phyloP scores from a whole-genome alignment of 257 asterid species.

The Solanum phureja region DNA sequence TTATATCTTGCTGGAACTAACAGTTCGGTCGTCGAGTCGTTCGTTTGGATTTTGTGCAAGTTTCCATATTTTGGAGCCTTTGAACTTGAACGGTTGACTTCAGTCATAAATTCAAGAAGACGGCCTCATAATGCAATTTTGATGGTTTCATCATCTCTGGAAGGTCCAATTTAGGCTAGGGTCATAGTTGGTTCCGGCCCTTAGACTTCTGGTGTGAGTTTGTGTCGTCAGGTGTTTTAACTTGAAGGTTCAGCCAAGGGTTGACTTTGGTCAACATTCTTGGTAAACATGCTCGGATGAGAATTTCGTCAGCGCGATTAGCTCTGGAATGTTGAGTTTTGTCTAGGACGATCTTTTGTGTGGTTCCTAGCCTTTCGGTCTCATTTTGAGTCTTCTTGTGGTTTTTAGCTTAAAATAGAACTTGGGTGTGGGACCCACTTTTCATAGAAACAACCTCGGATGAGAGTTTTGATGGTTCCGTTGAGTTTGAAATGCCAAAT shows the following conservation, averaged over 20 bases:
- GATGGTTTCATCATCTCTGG: neutral
- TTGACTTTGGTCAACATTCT: neutral
- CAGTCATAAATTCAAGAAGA: neutral
- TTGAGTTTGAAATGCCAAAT: neutral
- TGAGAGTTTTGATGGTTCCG: too few relatives aligned
- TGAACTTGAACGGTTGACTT: neutral
- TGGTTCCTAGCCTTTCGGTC: neutral
- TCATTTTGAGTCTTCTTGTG: too few relatives aligned
- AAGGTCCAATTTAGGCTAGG: neutral
- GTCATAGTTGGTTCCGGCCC: neutral
- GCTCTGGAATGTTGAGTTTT: neutral
- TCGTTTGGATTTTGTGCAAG: neutral
- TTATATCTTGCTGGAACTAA: too few relatives aligned
- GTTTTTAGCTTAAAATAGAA: neutral
- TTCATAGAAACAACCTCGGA: neutral
- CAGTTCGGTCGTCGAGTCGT: neutral
- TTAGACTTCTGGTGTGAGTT: too few relatives aligned
- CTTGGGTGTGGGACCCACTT: neutral
- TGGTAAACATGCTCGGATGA: neutral
- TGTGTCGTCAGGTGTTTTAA: too few relatives aligned
- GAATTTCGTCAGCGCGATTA: fast-evolving
- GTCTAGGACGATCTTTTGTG: neutral
- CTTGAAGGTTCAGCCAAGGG: too few relatives aligned
- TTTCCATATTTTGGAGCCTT: neutral
- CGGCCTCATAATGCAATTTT: neutral